These are phyloP conservation scores for Claviceps arundinis DNA, from an alignment of 2,329 filamentous ascomycete species.

Conservation along the genomic window DNA sequence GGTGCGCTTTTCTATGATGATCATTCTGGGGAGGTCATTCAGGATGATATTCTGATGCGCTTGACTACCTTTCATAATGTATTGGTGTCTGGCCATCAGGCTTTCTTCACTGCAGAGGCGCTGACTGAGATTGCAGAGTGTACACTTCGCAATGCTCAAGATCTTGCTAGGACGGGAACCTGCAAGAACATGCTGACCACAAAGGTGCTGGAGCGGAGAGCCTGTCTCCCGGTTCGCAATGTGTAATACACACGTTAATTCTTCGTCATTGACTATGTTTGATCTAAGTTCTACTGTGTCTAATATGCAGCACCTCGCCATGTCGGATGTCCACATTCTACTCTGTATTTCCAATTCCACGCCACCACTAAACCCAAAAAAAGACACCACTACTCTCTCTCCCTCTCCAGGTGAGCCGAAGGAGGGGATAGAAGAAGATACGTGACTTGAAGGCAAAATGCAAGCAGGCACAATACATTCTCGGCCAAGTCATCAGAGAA, in stretches of 20 bases:
- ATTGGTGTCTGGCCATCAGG: conserved; percentile 53
- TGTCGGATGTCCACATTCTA: too few species aligned
- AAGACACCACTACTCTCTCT: too few species aligned
- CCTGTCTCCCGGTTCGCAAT: conserved; percentile 10
- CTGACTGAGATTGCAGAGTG: conserved; percentile 48
- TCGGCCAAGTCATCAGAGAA: too few species aligned
- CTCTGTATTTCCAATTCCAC: too few species aligned
- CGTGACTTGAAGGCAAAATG: too few species aligned
- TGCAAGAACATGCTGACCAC: conserved; percentile 24
- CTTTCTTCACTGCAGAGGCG: conserved; percentile 55
- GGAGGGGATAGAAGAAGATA: too few species aligned
- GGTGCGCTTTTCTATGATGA: conserved; percentile 52
- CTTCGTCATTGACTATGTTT: background rate
- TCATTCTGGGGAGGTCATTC: conserved; percentile 49
- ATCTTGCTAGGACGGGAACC: conserved; percentile 20
- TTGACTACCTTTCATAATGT: conserved; percentile 57
- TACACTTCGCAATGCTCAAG: conserved; percentile 43
- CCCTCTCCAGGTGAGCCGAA: too few species aligned
- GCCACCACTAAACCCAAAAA: too few species aligned
- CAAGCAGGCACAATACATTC: too few species aligned
- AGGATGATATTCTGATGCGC: conserved; percentile 53
- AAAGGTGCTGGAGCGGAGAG: conserved; percentile 5
- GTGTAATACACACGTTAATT: background rate
- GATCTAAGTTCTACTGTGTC: background rate
- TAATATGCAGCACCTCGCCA: background rate